Evolutionary conservation across 352 stramenopile genomes (phyloP).

Genomic region (Phytophthora ramorum): DNA sequence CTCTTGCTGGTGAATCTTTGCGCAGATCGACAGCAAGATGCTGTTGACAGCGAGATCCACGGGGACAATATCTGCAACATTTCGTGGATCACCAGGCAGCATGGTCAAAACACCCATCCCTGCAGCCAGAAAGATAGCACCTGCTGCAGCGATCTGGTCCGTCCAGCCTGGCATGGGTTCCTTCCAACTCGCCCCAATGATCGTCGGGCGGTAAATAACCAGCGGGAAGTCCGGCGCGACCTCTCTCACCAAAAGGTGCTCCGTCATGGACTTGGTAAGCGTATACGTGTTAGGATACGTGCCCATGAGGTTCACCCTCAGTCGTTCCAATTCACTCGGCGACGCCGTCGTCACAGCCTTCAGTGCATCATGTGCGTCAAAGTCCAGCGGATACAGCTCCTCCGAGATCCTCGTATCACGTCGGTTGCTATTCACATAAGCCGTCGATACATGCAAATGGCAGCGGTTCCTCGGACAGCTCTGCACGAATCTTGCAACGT

Average conservation of each 20-base stretch:
- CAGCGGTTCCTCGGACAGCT: constrained; percentile 55
- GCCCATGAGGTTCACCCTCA: constrained; percentile 83
- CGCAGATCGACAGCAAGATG: constrained; percentile 65
- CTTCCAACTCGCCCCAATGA: constrained; percentile 89
- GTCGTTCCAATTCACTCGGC: constrained; percentile 60
- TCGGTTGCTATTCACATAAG: constrained; percentile 89
- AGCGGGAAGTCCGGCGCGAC: constrained; percentile 58
- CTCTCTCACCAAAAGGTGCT: constrained; percentile 72
- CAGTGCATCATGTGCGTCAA: constrained; percentile 77
- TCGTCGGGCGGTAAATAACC: constrained; percentile 84
- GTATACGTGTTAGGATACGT: constrained; percentile 92
- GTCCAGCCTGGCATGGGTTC: constrained; percentile 86
- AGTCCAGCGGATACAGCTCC: constrained; percentile 87
- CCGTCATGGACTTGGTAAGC: constrained; percentile 90
- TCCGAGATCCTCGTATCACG: constrained; percentile 62
- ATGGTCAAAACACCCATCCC: constrained; percentile 86
- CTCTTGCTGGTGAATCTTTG: constrained; percentile 37
- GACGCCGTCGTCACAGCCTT: constrained; percentile 58
- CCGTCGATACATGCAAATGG: constrained; percentile 86
- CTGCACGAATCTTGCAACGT: constrained; percentile 70
- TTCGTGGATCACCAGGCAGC: constrained; percentile 77
- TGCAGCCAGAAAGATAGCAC: constrained; percentile 80
- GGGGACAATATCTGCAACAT: constrained; percentile 85
- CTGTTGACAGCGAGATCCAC: constrained; percentile 86
- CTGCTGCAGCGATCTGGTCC: constrained; percentile 80